Conservation (phyloP, 768 basidiomycete genomes). For the Symmetrospora coprosmae region DNA sequence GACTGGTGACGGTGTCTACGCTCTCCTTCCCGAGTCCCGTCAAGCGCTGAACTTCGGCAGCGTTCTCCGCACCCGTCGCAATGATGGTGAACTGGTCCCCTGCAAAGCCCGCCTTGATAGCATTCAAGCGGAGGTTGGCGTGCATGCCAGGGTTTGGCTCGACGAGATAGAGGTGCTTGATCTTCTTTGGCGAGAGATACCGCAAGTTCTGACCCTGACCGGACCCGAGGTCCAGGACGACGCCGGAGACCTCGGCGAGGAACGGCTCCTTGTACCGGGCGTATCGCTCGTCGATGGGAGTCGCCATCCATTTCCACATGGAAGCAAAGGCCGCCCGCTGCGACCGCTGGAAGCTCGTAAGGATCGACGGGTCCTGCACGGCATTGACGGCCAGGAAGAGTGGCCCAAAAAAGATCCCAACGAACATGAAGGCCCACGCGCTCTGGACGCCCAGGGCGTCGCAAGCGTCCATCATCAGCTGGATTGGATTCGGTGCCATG, state of each 20-base stretch:
- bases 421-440: neutral
- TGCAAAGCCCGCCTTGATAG: constrained; percentile 8
- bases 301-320: constrained; percentile 5
- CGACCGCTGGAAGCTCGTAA: constrained; percentile 4
- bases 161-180: neutral
- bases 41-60: constrained; percentile 1
- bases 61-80: constrained; percentile 2
- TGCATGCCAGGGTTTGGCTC: constrained; percentile 20
- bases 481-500: neutral
- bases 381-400: neutral
- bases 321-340: neutral
- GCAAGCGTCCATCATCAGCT: neutral
- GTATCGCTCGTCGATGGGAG: constrained; percentile 12
- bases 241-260: constrained; percentile 6
- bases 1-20: constrained; percentile 3
- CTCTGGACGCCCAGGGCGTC: neutral
- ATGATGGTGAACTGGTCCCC: constrained; percentile 11
- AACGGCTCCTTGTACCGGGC: constrained; percentile 14
- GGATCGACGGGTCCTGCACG: constrained; percentile 1
- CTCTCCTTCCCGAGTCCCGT: constrained; percentile 1
- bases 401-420: neutral
- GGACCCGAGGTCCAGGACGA: constrained; percentile 13
- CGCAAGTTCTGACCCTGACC: constrained; percentile 6
- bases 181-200: constrained; percentile 10
- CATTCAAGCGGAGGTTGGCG: neutral